Evolutionary conservation across 257 asterid species (phyloP), one percentile per base, ranked within the genome.

Genomic region (Nicotiana obtusifolia): DNA sequence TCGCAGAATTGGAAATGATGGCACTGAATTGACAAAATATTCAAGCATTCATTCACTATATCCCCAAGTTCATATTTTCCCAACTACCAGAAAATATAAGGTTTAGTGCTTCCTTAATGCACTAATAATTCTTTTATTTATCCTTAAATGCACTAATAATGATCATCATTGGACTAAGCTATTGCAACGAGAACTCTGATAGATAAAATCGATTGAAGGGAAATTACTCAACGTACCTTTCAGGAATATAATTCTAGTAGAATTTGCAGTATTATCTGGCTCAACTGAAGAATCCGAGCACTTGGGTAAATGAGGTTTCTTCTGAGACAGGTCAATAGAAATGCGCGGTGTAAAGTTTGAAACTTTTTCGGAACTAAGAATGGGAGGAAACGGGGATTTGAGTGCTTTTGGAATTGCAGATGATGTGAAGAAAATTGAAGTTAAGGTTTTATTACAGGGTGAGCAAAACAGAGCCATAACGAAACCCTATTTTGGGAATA

Each of bases 391-490:
- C 49, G 15, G 62, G 24, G 79, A 2, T 49, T 24, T 75, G 79
- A 75, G 24, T 24, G 53, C 41, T 22, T 75, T 57, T 44, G 22
- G 22, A 71, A 22, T 7, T 44, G 60, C 35, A 44, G 20, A 20
- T 44, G 78, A 71, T 20, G 78, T 3, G 24, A 22, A 7, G 13
- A 20, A 22, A 14, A 57, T n/a, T 73, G 79, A 24, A 75, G 52
- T 49, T 75, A 49, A 75, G 62, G 9, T 47, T 47, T 8, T 73
- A 73, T 49, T 49, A 73, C 26, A 73, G 10, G 16, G 62, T 14
- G 62, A 49, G 62, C 62, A 22, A 75, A 75, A 75, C 24, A 75
- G 79, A 49, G 79, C 62, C 79, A 75, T 75, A 15, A 37, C 24
- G 16, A 47, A 75, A 26, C 44, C 79, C 79, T 75, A 49, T 22